Evolutionary conservation across 768 basidiomycete species (phyloP).

Genomic region (Podaxis mareebaensis): DNA sequence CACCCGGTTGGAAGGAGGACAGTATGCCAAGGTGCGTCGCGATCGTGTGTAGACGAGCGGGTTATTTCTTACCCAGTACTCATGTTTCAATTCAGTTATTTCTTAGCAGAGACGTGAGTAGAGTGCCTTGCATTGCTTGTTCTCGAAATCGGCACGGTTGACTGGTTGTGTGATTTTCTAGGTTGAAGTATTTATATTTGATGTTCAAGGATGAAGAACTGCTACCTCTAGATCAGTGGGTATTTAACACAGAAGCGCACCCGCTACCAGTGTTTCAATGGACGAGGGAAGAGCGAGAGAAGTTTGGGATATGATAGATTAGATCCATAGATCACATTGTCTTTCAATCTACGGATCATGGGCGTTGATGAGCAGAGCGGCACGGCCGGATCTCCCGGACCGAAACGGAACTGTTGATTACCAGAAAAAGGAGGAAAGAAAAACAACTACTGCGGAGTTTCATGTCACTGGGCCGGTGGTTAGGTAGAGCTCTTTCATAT

Average conservation of each 20-base stretch:
- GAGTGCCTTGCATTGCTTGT: not conserved
- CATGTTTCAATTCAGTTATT: slow-evolving; percentile 36
- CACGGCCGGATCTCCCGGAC: slow-evolving; percentile 7
- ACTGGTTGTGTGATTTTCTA: slow-evolving; percentile 23
- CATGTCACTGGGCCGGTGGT: slow-evolving; percentile 16
- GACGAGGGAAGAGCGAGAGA: slow-evolving; percentile 51
- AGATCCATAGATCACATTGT: slow-evolving; percentile 13
- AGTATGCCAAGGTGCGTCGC: slow-evolving; percentile 71
- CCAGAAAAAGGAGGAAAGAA: slow-evolving; percentile 1
- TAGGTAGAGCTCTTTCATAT: slow-evolving; percentile 2
- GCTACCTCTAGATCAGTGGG: slow-evolving; percentile 56
- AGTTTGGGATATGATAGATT: slow-evolving; percentile 36
- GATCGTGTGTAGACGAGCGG: not conserved
- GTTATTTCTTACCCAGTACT: slow-evolving; percentile 2
- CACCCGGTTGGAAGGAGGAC: slow-evolving; percentile 43
- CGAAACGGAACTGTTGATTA: not conserved
- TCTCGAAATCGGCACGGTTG: not conserved
- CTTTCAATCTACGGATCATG: not conserved
- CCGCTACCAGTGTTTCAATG: slow-evolving; percentile 72
- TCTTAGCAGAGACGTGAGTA: slow-evolving; percentile 48
- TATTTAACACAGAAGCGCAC: slow-evolving; percentile 75
- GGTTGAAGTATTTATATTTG: slow-evolving; percentile 74
- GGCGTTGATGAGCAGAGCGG: not conserved
- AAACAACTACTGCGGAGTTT: slow-evolving; percentile 1
- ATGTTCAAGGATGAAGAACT: slow-evolving; percentile 66